phyloP scores from a whole-genome alignment of 1,139 yeast species.

The Taphrina betulina region DNA sequence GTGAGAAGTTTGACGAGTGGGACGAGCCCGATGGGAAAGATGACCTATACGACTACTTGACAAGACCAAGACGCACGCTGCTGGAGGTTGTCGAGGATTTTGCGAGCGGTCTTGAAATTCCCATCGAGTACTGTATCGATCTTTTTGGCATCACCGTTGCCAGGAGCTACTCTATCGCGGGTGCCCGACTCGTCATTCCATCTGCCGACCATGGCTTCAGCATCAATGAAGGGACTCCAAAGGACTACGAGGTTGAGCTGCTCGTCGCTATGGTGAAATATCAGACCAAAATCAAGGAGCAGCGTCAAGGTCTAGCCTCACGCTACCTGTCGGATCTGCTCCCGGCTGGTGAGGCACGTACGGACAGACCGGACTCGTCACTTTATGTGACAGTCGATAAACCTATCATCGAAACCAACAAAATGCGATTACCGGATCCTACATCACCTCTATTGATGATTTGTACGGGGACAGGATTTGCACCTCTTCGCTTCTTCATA shows the following conservation, averaged over 20 bases:
- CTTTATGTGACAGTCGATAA: background rate
- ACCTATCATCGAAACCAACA: conserved; percentile 49
- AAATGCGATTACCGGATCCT: conserved; percentile 38
- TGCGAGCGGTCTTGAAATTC: conserved; percentile 61
- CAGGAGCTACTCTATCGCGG: conserved; percentile 78
- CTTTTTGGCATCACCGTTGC: conserved; percentile 76
- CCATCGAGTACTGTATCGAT: conserved; percentile 71
- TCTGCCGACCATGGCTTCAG: conserved; percentile 28
- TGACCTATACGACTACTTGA: conserved; percentile 82
- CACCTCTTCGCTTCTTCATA: conserved; percentile 92
- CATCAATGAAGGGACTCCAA: background rate
- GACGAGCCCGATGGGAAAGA: conserved; percentile 62
- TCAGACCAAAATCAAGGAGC: conserved; percentile 70
- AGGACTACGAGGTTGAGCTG: conserved; percentile 51
- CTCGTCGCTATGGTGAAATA: conserved; percentile 85
- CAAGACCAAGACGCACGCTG: conserved; percentile 84
- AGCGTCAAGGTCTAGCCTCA: conserved; percentile 82
- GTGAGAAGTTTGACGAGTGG: conserved; percentile 72
- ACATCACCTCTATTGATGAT: conserved; percentile 51
- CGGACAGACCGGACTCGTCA: no score
- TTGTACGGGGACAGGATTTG: conserved; percentile 99
- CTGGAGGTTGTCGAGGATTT: conserved; percentile 82
- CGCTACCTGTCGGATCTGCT: conserved; percentile 62
- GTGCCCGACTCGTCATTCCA: conserved; percentile 41
- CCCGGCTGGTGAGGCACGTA: conserved; percentile 46